Evolutionary conservation across 768 basidiomycete genomes (phyloP).

Genomic region (Boletus edulis): DNA sequence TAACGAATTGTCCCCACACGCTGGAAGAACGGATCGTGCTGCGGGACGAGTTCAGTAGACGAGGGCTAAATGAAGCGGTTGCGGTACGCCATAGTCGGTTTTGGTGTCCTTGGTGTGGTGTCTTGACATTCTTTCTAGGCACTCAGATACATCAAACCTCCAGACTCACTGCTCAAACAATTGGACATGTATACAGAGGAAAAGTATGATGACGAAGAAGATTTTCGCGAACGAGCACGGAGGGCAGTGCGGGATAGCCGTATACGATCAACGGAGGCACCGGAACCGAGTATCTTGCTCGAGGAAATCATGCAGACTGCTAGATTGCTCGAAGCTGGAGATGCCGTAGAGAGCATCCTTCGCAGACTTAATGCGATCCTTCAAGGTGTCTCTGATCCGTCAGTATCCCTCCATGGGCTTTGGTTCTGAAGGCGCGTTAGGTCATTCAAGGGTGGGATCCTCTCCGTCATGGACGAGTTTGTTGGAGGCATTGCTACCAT

Average conservation of each 20-base stretch:
- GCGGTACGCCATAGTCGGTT: conserved; percentile 53
- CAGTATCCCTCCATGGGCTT: conserved; percentile 26
- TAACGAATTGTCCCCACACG: conserved; percentile 64
- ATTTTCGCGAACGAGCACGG: conserved; percentile 67
- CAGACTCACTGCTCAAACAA: conserved; percentile 76
- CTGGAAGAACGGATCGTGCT: conserved; percentile 78
- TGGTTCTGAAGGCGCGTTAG: conserved; percentile 34
- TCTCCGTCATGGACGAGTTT: conserved; percentile 63
- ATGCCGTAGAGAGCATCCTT: conserved; percentile 55
- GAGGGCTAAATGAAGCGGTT: conserved; percentile 82
- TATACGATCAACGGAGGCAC: conserved; percentile 24
- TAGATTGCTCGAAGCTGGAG: conserved; percentile 36
- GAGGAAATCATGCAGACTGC: conserved; percentile 61
- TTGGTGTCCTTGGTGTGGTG: neutral
- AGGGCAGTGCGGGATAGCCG: conserved; percentile 30
- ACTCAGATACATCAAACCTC: conserved; percentile 71
- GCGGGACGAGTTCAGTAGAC: conserved; percentile 77
- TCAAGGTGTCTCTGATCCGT: conserved; percentile 61
- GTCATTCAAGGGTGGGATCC: conserved; percentile 57
- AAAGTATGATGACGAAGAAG: conserved; percentile 87
- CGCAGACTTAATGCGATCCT: conserved; percentile 55
- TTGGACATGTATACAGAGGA: conserved; percentile 83
- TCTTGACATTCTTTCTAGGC: conserved; percentile 42
- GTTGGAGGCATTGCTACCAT: conserved; percentile 57
- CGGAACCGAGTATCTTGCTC: conserved; percentile 54